These are phyloP conservation scores for Neonectria magnoliae DNA, from an alignment of 2,329 filamentous ascomycete genomes.

Conservation along the genomic window DNA sequence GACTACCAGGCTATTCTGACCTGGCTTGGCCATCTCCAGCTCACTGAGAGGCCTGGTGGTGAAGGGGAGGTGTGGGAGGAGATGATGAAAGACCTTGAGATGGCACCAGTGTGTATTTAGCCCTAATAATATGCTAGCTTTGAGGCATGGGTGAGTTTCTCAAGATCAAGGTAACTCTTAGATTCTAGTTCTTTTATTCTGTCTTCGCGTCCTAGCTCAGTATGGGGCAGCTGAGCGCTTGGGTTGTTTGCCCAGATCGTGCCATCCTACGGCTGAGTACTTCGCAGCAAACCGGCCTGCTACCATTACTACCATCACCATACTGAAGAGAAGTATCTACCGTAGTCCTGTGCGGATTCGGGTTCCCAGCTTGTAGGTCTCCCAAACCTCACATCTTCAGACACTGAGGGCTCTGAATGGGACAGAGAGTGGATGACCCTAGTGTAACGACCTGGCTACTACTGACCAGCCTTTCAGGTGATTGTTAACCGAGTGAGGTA, in stretches of 20 bases:
- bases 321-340: neutral
- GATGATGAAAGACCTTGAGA: slow-evolving; percentile 13
- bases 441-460: neutral
- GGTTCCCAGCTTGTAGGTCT: neutral
- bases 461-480: neutral
- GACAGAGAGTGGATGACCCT: neutral
- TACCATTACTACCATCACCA: neutral
- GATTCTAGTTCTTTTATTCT: neutral
- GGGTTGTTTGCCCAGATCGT: neutral
- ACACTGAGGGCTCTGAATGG: neutral
- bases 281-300: neutral
- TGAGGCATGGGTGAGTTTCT: neutral
- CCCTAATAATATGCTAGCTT: neutral
- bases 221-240: neutral
- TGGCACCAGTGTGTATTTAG: neutral
- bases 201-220: neutral
- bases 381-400: neutral
- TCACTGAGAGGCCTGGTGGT: neutral
- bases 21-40: slow-evolving; percentile 3
- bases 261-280: neutral
- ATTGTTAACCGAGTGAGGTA: neutral
- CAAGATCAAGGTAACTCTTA: neutral
- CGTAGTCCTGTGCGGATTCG: neutral
- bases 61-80: slow-evolving; percentile 11
- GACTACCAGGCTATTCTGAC: slow-evolving; percentile 6